Evolutionary conservation across 1,284 basidiomycete species (phyloP).

Genomic region (Lignosus rhinocerotis): DNA sequence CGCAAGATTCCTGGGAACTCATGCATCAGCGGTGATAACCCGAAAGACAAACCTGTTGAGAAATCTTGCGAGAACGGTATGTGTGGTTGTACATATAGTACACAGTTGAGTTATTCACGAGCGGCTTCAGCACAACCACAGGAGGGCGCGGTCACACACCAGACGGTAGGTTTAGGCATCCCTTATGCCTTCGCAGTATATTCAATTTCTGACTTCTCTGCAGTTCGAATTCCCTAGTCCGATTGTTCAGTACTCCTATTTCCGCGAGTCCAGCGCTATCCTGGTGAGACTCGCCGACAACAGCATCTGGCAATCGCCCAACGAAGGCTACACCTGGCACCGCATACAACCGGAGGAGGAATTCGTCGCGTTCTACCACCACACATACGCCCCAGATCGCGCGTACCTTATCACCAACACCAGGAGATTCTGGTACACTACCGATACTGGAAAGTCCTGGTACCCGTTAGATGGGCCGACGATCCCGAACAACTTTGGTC

Average conservation of each 20-base stretch:
- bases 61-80: constrained; percentile 78
- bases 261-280: constrained; percentile 76
- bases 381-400: constrained; percentile 76
- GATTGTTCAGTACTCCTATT: constrained; percentile 84
- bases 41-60: constrained; percentile 67
- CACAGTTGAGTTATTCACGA: background rate
- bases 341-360: constrained; percentile 59
- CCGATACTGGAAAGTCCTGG: constrained; percentile 82
- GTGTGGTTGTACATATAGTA: background rate
- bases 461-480: constrained; percentile 57
- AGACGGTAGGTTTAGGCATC: constrained; percentile 48
- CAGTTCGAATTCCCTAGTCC: constrained; percentile 74
- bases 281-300: constrained; percentile 80
- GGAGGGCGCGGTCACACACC: constrained; percentile 73
- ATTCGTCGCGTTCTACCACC: constrained; percentile 87
- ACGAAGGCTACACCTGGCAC: constrained; percentile 93
- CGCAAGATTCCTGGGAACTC: constrained; percentile 92
- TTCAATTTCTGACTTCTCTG: background rate
- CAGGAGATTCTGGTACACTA: constrained; percentile 76
- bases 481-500: constrained; percentile 79
- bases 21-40: constrained; percentile 63
- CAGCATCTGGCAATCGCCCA: constrained; percentile 89
- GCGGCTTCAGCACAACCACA: constrained; percentile 60
- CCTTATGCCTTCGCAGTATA: background rate
- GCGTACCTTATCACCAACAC: constrained; percentile 87